A percentile compares a stretch with the other conserved stretches of the same genome.
These are phyloP conservation scores for Coprinopsis cinerea DNA, from an alignment of 768 basidiomycete species.

Conservation along the genomic window DNA sequence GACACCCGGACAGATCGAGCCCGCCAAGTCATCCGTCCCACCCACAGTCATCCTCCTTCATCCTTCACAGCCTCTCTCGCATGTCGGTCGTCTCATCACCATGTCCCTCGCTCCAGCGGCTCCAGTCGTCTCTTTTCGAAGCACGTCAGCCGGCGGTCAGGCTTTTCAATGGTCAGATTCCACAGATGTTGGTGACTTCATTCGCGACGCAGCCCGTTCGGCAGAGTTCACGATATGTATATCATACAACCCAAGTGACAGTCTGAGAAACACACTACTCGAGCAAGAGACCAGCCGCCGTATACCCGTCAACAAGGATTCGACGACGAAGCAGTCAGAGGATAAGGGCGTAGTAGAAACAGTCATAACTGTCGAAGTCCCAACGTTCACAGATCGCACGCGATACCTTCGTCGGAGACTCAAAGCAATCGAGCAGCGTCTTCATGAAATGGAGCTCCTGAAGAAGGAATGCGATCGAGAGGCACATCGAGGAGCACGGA, in stretches of 20 bases:
- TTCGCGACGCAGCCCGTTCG: slow-evolving; percentile 52
- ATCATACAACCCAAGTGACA: slow-evolving; percentile 17
- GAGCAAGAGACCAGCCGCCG: slow-evolving; percentile 7
- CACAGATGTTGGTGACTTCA: slow-evolving; percentile 62
- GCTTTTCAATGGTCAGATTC: slow-evolving; percentile 56
- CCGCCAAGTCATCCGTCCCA: slow-evolving; percentile 13
- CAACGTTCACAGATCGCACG: slow-evolving; percentile 58
- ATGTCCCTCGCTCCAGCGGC: slow-evolving; percentile 33
- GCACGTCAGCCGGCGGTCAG: slow-evolving; percentile 24
- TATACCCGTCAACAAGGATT: slow-evolving; percentile 7
- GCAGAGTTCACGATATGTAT: slow-evolving; percentile 48
- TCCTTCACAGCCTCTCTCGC: slow-evolving; percentile 63
- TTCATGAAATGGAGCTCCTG: slow-evolving; percentile 45
- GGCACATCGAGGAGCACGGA: slow-evolving; percentile 49
- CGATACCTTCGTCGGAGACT: slow-evolving; percentile 49
- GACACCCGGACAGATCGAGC: slow-evolving; percentile 3
- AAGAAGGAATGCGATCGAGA: slow-evolving; percentile 51
- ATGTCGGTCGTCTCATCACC: slow-evolving; percentile 52
- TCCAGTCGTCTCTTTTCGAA: slow-evolving; percentile 40
- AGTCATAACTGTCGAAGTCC: slow-evolving; percentile 48
- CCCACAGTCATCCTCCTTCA: slow-evolving; percentile 60
- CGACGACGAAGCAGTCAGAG: slow-evolving; percentile 1
- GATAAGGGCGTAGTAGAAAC: slow-evolving; percentile 12
- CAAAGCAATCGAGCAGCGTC: slow-evolving; percentile 32
- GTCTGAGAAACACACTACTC: slow-evolving; percentile 6